These are phyloP conservation scores for Alternaria consortialis DNA, from an alignment of 2,329 filamentous ascomycete genomes.

Conservation along the genomic window DNA sequence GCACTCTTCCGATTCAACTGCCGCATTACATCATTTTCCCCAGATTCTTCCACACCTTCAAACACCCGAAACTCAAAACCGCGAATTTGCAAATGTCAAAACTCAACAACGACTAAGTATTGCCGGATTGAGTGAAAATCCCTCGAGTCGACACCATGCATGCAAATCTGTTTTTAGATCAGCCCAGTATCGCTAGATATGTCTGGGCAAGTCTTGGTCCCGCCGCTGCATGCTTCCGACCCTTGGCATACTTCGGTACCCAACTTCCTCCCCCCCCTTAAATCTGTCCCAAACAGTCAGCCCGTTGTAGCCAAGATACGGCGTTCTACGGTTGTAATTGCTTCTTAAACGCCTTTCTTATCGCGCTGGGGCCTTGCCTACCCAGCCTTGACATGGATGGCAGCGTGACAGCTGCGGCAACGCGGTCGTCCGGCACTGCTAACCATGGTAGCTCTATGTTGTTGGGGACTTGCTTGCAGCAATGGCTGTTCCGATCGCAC, in stretches of 20 bases:
- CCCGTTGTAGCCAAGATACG: not conserved
- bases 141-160: not conserved
- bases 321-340: not conserved
- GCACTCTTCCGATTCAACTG: not conserved
- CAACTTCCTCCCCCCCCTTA: constrained; percentile 9
- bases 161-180: constrained; percentile 10
- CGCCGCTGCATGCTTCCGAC: not conserved
- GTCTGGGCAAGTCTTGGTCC: constrained; percentile 12
- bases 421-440: not conserved
- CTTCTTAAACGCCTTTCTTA: not conserved
- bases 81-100: not conserved
- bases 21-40: constrained; percentile 5
- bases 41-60: not conserved
- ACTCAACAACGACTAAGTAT: not conserved
- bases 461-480: not conserved
- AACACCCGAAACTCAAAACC: not conserved
- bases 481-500: not conserved
- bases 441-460: not conserved
- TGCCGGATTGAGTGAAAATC: not conserved
- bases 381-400: not conserved
- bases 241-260: constrained; percentile 7
- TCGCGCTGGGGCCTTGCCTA: not conserved
- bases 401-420: constrained; percentile 1
- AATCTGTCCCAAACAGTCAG: not conserved
- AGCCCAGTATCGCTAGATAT: not conserved